Percentiles rank a stretch among this genome's conserved stretches.
These are phyloP conservation scores for Yarrowia yakushimensis DNA, from an alignment of 805 yeast species.

Conservation along the genomic window DNA sequence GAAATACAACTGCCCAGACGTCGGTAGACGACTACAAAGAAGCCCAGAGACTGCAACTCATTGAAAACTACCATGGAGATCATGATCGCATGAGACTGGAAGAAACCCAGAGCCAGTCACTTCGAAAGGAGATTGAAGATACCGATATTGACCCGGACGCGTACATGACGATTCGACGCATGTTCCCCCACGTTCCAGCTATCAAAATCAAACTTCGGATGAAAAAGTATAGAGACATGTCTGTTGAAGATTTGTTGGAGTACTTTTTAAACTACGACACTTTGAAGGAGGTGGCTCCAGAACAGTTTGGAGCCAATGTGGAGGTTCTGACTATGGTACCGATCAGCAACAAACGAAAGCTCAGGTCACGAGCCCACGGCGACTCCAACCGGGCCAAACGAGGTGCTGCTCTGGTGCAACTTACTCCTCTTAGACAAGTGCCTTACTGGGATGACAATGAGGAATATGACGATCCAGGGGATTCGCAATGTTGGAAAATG, in stretches of 20 bases:
- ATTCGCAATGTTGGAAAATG: slow-evolving; percentile 17
- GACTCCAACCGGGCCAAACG: slow-evolving; percentile 1
- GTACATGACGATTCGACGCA: slow-evolving; percentile 1
- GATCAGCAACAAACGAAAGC: not conserved
- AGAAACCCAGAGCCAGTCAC: not conserved
- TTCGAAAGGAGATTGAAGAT: slow-evolving; percentile 3
- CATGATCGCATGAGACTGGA: slow-evolving; percentile 3
- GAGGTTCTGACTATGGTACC: not conserved
- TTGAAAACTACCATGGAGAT: slow-evolving; percentile 1
- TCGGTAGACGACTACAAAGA: slow-evolving; percentile 11
- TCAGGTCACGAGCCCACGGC: slow-evolving; percentile 4
- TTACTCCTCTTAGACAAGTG: slow-evolving; percentile 4
- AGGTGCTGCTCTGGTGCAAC: slow-evolving; percentile 13
- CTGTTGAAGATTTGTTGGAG: slow-evolving; percentile 1
- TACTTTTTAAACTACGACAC: slow-evolving; percentile 18
- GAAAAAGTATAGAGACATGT: slow-evolving; percentile 3
- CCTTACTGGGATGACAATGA: slow-evolving; percentile 13
- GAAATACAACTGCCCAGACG: not conserved
- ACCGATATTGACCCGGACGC: slow-evolving; percentile 1
- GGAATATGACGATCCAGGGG: slow-evolving; percentile 3
- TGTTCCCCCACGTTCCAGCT: slow-evolving; percentile 12
- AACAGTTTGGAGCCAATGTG: not conserved
- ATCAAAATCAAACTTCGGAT: slow-evolving; percentile 9
- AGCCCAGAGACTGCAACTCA: slow-evolving; percentile 17
- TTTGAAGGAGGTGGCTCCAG: slow-evolving; percentile 13